These are phyloP conservation scores for Picea sitchensis DNA, from an alignment of 75 land plant species.

Conservation along the genomic window DNA sequence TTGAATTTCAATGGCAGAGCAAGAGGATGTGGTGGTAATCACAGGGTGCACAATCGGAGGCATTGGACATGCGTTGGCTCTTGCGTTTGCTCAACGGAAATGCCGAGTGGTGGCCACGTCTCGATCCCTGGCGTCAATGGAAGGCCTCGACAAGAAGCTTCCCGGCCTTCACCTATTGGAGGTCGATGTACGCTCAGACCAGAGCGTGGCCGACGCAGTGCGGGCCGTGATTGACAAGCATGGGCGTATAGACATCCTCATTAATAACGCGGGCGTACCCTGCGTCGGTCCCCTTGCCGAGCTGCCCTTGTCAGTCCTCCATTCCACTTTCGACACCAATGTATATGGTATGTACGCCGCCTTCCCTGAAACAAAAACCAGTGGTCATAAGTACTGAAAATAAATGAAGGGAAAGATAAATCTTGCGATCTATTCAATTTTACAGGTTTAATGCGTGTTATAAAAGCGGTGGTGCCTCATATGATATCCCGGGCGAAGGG, in stretches of 20 bases:
- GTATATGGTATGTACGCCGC: conserved; percentile 50
- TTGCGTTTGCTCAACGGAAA: conserved; percentile 43
- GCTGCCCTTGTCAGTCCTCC: conserved; percentile 48
- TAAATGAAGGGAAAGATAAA: no score
- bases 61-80: conserved; percentile 86
- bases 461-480: conserved; percentile 88
- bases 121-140: conserved; percentile 53
- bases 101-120: conserved; percentile 81
- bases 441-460: conserved; percentile 64
- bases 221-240: conserved; percentile 33
- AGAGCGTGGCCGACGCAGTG: conserved; percentile 42
- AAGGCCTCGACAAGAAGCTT: conserved; percentile 23
- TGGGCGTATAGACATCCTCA: conserved; percentile 79
- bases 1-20: no score
- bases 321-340: conserved; percentile 70
- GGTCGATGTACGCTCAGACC: conserved; percentile 58
- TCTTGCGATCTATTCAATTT: no score
- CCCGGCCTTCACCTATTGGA: conserved; percentile 10
- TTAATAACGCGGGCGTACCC: conserved; percentile 88
- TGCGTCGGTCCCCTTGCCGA: conserved; percentile 86
- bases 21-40: conserved; percentile 57
- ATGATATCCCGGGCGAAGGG: conserved; percentile 80
- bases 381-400: no score
- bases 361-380: no score
- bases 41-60: conserved; percentile 94